phyloP scores from a whole-genome alignment of 768 basidiomycete genomes.

The Ramaria sp. region DNA sequence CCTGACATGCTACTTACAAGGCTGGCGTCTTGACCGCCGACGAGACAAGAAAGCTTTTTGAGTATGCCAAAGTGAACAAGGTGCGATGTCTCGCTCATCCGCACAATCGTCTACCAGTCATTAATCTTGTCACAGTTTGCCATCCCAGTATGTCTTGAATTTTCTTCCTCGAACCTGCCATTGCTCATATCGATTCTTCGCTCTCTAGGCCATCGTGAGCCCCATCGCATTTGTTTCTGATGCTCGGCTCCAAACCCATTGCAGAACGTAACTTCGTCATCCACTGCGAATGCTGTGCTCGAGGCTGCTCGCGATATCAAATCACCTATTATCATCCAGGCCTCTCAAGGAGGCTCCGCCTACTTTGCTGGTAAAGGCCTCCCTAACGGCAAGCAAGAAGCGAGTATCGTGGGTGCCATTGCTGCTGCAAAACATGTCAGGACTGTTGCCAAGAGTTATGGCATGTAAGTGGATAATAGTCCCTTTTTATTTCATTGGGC shows the following conservation, averaged over 20 bases:
- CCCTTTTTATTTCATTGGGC: too few relatives aligned
- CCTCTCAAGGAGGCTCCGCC: constrained; percentile 93
- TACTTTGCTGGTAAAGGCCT: constrained; percentile 97
- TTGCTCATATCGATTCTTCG: not conserved
- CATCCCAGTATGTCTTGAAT: constrained; percentile 55
- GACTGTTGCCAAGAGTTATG: constrained; percentile 79
- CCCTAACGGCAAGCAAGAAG: constrained; percentile 90
- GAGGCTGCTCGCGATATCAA: constrained; percentile 97
- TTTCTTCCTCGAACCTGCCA: not conserved
- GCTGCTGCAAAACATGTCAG: constrained; percentile 91
- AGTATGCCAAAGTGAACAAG: constrained; percentile 84
- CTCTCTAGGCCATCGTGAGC: constrained; percentile 63
- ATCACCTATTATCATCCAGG: constrained; percentile 93
- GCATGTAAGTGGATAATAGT: constrained; percentile 53
- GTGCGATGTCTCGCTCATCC: constrained; percentile 29
- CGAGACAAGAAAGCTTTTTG: constrained; percentile 88
- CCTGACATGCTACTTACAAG: constrained; percentile 28
- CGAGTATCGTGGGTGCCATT: constrained; percentile 84
- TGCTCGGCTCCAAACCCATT: constrained; percentile 7
- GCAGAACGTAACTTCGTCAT: constrained; percentile 95
- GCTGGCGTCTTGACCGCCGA: constrained; percentile 94
- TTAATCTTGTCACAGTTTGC: constrained; percentile 46
- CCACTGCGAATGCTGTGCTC: constrained; percentile 85
- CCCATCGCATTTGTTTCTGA: not conserved
- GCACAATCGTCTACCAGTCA: not conserved